Conservation (phyloP, 495 filamentous ascomycete species). For the Annulohypoxylon maeteangense region DNA sequence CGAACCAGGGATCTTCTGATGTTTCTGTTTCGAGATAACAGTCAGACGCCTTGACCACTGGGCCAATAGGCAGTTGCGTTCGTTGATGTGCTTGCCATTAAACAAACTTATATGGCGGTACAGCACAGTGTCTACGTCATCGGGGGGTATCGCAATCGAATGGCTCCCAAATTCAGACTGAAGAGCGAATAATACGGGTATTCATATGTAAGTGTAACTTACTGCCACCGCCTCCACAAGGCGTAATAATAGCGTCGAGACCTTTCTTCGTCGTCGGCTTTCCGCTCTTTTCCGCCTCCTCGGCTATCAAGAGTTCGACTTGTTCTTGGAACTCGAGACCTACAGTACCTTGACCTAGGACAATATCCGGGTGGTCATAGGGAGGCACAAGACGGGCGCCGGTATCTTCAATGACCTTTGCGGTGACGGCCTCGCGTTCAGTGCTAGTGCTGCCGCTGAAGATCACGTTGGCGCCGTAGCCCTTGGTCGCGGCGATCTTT, state of each 20-base stretch:
- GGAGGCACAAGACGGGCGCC: constrained; percentile 84
- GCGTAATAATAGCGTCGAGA: constrained; percentile 84
- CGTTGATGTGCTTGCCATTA: not conserved
- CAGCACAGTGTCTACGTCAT: not conserved
- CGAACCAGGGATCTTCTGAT: constrained; percentile 33
- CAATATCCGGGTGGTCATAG: constrained; percentile 90
- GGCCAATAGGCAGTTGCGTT: constrained; percentile 10
- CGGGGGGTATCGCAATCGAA: not conserved
- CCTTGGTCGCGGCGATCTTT: constrained; percentile 84
- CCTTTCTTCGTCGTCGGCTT: constrained; percentile 33
- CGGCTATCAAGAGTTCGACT: constrained; percentile 54
- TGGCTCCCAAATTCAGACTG: not conserved
- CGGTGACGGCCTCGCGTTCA: constrained; percentile 83
- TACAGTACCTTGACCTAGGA: constrained; percentile 90
- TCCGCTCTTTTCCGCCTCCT: constrained; percentile 11
- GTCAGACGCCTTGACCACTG: constrained; percentile 30
- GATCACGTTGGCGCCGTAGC: constrained; percentile 79
- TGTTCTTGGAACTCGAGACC: constrained; percentile 85
- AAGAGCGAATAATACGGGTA: not conserved
- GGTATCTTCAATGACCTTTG: constrained; percentile 71
- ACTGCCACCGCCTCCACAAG: constrained; percentile 84
- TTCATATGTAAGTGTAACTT: constrained; percentile 2
- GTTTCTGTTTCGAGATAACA: constrained; percentile 11
- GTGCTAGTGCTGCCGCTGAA: constrained; percentile 83
- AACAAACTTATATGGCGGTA: not conserved